Conservation (phyloP, 306 rosid genomes). For the Gastrolobium villosum region DNA sequence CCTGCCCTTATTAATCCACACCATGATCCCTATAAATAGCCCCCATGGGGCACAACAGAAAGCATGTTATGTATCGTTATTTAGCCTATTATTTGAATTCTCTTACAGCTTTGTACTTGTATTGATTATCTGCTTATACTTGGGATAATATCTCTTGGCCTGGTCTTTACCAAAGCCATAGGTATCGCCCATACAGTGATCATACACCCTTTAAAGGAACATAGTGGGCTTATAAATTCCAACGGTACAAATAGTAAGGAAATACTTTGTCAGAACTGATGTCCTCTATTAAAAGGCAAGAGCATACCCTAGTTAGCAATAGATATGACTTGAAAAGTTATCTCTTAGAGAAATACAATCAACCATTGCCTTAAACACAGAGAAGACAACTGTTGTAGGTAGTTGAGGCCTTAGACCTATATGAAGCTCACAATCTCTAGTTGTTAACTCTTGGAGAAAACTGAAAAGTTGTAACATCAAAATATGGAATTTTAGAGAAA, state of each 20-base stretch:
- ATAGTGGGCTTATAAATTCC: no score
- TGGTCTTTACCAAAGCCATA: no score
- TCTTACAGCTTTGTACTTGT: no score
- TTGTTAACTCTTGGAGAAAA: neutral
- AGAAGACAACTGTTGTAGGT: constrained; percentile 16
- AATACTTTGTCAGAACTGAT: constrained; percentile 8
- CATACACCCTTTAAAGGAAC: no score
- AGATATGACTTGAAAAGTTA: neutral
- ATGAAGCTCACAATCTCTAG: neutral
- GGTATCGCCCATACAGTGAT: no score
- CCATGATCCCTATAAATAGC: no score
- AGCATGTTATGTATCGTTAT: no score
- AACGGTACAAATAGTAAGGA: neutral
- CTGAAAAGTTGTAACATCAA: constrained; percentile 3
- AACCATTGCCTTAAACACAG: neutral
- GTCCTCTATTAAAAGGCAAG: neutral
- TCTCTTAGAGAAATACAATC: neutral
- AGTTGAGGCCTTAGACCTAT: neutral
- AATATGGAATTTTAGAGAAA: neutral
- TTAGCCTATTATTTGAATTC: no score
- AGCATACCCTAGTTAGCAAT: neutral
- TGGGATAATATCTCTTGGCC: no score
- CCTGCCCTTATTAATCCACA: no score
- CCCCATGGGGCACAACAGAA: no score
- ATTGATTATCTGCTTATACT: no score